Conservation (phyloP, 371 early-diverging fungal genomes). For the Parasitella parasitica region DNA sequence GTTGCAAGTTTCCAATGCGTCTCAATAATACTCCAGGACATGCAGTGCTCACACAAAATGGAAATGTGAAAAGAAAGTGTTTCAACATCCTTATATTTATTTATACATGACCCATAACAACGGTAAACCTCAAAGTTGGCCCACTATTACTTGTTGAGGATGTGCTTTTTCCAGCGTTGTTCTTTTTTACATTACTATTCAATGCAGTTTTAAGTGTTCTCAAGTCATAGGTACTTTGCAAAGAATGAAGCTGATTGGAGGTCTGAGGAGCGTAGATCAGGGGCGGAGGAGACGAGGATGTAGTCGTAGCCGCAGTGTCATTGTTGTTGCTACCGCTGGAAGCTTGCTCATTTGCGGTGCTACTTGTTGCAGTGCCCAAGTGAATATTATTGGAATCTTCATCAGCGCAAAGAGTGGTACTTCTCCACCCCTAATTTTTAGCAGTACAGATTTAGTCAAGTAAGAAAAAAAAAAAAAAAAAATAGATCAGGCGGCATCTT, state of each 20-base stretch:
- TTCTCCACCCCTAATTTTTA: constrained; percentile 50
- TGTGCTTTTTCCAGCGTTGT: not conserved
- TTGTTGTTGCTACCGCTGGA: not conserved
- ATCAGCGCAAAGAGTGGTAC: constrained; percentile 53
- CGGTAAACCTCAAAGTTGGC: constrained; percentile 39
- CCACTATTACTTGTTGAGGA: not conserved
- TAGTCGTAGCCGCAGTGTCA: not conserved
- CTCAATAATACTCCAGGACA: no score
- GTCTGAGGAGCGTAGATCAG: constrained; percentile 1
- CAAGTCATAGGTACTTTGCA: constrained; percentile 3
- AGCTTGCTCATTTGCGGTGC: not conserved
- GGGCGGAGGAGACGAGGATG: not conserved
- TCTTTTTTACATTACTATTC: not conserved
- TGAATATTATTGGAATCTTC: constrained; percentile 14
- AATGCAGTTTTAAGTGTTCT: constrained; percentile 7
- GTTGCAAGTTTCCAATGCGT: no score
- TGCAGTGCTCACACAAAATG: no score
- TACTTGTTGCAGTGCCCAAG: not conserved
- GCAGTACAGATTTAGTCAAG: not conserved
- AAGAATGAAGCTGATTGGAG: constrained; percentile 4
- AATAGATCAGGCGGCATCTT: not conserved
- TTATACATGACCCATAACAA: constrained; percentile 53
- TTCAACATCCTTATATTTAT: not conserved
- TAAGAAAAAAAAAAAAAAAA: not conserved
- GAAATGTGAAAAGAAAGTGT: no score